These are phyloP conservation scores for Xylariaceae sp. DNA, from an alignment of 2,329 filamentous ascomycete species.

Conservation along the genomic window DNA sequence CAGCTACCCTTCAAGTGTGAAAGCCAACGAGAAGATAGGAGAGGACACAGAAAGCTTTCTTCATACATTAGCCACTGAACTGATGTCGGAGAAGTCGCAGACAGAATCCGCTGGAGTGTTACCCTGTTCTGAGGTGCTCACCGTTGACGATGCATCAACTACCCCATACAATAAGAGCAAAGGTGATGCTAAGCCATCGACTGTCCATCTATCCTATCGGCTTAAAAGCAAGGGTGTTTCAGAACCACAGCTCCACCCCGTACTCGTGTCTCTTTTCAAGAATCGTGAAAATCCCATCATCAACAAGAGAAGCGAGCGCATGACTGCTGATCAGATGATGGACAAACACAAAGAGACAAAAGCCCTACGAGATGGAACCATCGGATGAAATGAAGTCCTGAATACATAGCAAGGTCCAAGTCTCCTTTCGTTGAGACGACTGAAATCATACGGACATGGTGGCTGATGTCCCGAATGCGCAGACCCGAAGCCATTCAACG, in stretches of 20 bases:
- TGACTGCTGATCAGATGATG: constrained; percentile 22
- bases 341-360: constrained; percentile 2
- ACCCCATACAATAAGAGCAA: too few species aligned
- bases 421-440: too few species aligned
- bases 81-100: background rate
- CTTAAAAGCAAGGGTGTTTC: constrained; percentile 8
- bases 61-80: constrained; percentile 12
- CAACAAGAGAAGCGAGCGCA: constrained; percentile 13
- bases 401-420: too few species aligned
- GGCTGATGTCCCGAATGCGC: too few species aligned
- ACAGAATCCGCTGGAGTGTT: too few species aligned
- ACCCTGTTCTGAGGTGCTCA: too few species aligned
- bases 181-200: background rate
- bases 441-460: too few species aligned
- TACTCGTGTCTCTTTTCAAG: constrained; percentile 21
- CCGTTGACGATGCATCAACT: too few species aligned
- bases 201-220: constrained; percentile 3
- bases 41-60: constrained; percentile 18
- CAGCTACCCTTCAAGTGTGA: background rate
- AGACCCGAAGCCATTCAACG: too few species aligned
- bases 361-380: too few species aligned
- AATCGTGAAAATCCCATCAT: constrained; percentile 22
- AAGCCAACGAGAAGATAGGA: constrained; percentile 8
- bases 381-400: too few species aligned
- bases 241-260: constrained; percentile 16